Conservation (phyloP, 2,329 filamentous ascomycete genomes). For the Calonectria hawksworthii region DNA sequence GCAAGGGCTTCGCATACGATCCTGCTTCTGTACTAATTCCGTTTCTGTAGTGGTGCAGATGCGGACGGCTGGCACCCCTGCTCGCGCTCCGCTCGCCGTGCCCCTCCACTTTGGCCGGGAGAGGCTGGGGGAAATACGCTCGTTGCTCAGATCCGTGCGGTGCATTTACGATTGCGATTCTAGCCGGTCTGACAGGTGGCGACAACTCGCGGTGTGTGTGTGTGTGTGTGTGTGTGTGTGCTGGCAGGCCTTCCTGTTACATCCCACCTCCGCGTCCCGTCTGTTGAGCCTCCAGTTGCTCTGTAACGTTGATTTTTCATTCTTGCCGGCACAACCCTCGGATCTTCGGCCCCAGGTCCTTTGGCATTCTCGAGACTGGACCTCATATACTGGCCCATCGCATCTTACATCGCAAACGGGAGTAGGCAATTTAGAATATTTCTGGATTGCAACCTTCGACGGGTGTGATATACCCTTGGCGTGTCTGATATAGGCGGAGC, state of each 20-base stretch:
- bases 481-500: conserved; percentile 9
- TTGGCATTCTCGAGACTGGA: conserved; percentile 21
- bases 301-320: not conserved
- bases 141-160: conserved; percentile 28
- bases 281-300: not conserved
- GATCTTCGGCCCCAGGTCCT: conserved; percentile 24
- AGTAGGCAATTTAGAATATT: conserved; percentile 9
- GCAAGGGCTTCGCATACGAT: conserved; percentile 2
- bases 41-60: conserved; percentile 36
- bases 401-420: conserved; percentile 5
- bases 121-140: conserved; percentile 13
- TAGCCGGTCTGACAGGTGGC: not conserved
- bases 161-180: conserved; percentile 5
- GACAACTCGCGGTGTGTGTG: not conserved
- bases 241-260: not conserved
- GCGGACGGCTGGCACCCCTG: conserved; percentile 25
- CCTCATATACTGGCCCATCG: not conserved
- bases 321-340: not conserved
- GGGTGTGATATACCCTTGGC: conserved; percentile 5
- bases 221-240: not conserved
- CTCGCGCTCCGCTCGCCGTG: conserved; percentile 16
- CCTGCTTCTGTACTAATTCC: conserved; percentile 25
- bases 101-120: conserved; percentile 11
- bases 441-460: not conserved
- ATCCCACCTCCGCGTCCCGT: not conserved